Percentiles rank a stretch among this genome's conserved stretches.
Evolutionary conservation across 2,329 filamentous ascomycete genomes (phyloP).

Genomic region (Pseudonectria foliicola): DNA sequence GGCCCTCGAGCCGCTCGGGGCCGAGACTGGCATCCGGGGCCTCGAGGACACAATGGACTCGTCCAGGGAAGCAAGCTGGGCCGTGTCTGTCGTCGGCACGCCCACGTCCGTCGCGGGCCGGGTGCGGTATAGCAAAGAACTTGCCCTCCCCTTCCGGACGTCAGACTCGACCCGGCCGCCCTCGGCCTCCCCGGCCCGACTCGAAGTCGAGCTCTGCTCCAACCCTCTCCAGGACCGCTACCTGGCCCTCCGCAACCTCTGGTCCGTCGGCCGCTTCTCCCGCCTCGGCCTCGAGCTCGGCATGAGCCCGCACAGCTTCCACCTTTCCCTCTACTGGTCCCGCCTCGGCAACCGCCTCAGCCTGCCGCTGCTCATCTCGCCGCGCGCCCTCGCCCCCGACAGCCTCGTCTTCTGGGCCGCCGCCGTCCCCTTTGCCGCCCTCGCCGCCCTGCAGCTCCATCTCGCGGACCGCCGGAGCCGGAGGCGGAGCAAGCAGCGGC

Average conservation of each 20-base stretch:
- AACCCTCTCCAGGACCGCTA: slow-evolving; percentile 29
- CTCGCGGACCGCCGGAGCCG: slow-evolving; percentile 10
- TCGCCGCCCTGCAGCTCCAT: slow-evolving; percentile 31
- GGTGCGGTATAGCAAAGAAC: slow-evolving; percentile 25
- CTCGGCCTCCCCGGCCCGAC: slow-evolving; percentile 19
- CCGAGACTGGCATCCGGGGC: slow-evolving; percentile 29
- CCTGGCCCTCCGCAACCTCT: slow-evolving; percentile 38
- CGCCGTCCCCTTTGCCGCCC: slow-evolving; percentile 32
- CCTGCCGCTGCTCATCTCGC: slow-evolving; percentile 35
- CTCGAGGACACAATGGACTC: slow-evolving; percentile 25
- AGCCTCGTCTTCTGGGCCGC: slow-evolving; percentile 32
- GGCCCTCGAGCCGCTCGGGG: slow-evolving; percentile 9
- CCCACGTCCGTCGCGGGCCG: slow-evolving; percentile 26
- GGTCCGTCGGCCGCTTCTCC: slow-evolving; percentile 32
- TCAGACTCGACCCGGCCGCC: slow-evolving; percentile 9
- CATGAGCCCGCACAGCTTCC: slow-evolving; percentile 33
- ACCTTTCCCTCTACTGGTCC: slow-evolving; percentile 41
- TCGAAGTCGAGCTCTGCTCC: slow-evolving; percentile 37
- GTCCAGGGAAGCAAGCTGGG: slow-evolving; percentile 32
- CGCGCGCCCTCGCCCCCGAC: slow-evolving; percentile 18
- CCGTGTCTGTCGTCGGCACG: slow-evolving; percentile 28
- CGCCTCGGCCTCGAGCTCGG: slow-evolving; percentile 39
- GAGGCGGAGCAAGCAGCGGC: slow-evolving; percentile 3
- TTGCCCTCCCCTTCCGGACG: slow-evolving; percentile 22
- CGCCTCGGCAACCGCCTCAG: slow-evolving; percentile 37